Evolutionary conservation across 495 filamentous ascomycete species (phyloP).

Genomic region (Podospora tetraspora): DNA sequence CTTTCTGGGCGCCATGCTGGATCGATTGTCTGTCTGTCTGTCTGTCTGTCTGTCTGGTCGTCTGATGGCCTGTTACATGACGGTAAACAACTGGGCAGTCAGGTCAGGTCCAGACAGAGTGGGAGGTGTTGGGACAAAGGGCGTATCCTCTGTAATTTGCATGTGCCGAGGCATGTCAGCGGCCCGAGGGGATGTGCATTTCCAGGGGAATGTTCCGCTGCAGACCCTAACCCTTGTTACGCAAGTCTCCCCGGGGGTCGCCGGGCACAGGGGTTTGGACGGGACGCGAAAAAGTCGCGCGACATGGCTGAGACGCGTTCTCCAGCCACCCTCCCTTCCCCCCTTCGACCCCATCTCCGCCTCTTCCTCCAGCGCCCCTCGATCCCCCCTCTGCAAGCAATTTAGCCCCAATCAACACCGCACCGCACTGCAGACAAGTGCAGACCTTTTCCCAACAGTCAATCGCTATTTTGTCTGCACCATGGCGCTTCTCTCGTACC

Average conservation of each 20-base stretch:
- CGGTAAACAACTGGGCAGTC: background rate
- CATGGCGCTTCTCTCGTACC: conserved; percentile 79
- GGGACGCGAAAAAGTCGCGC: conserved; percentile 25
- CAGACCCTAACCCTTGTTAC: conserved; percentile 7
- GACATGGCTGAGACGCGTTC: conserved; percentile 20
- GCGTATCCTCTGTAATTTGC: conserved; percentile 16
- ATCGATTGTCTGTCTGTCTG: background rate
- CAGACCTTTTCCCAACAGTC: conserved; percentile 4
- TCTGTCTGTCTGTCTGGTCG: background rate
- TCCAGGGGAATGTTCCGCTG: background rate
- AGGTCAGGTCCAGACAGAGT: background rate
- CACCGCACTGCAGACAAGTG: conserved; percentile 4
- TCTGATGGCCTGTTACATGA: background rate
- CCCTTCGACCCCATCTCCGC: conserved; percentile 2
- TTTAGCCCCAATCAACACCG: background rate
- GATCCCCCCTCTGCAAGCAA: no score
- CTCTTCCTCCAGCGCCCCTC: conserved; percentile 1
- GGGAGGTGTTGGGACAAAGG: conserved; percentile 10
- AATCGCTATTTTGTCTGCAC: conserved; percentile 15
- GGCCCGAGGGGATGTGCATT: background rate
- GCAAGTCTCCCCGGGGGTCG: background rate
- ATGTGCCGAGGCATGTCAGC: conserved; percentile 34
- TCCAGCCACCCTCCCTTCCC: conserved; percentile 24
- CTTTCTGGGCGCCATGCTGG: conserved; percentile 55
- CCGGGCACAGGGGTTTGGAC: no score